These are phyloP conservation scores for Metschnikowia peoriensis DNA, from an alignment of 805 yeast genomes.

Conservation along the genomic window DNA sequence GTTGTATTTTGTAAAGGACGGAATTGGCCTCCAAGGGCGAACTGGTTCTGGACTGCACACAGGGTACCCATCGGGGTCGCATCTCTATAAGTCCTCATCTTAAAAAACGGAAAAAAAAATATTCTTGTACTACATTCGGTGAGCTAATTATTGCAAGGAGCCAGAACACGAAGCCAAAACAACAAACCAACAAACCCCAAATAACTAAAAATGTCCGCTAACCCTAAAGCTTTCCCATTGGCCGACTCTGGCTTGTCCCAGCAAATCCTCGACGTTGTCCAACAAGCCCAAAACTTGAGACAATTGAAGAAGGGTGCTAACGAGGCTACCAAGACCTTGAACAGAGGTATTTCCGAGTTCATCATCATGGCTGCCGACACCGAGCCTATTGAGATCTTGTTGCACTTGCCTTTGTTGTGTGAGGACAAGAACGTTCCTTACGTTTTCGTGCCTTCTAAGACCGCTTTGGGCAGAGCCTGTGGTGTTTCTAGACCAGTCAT, in stretches of 20 bases:
- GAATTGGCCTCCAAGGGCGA: neutral
- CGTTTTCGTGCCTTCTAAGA: slow-evolving; percentile 97
- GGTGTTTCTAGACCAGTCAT: slow-evolving; percentile 99
- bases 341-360: slow-evolving; percentile 99
- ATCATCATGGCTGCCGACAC: slow-evolving; percentile 99
- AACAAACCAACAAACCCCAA: neutral
- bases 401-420: slow-evolving; percentile 95
- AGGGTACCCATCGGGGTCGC: neutral
- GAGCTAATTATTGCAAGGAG: slow-evolving; percentile 33
- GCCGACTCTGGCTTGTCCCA: slow-evolving; percentile 95
- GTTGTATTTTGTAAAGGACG: neutral
- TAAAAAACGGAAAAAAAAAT: slow-evolving; percentile 3
- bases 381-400: slow-evolving; percentile 96
- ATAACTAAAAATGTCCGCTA: slow-evolving; percentile 61
- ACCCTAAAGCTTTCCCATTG: slow-evolving; percentile 98
- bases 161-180: slow-evolving; percentile 14
- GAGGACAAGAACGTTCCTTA: slow-evolving; percentile 99
- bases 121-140: slow-evolving; percentile 15
- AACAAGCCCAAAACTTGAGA: slow-evolving; percentile 96
- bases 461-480: slow-evolving; percentile 99
- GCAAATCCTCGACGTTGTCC: slow-evolving; percentile 96
- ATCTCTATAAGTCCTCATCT: slow-evolving; percentile 5
- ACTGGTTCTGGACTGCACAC: neutral
- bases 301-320: slow-evolving; percentile 99
- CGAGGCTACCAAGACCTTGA: slow-evolving; percentile 98